These are phyloP conservation scores for Begonia fuchsioides DNA, from an alignment of 306 rosid genomes.

Conservation along the genomic window DNA sequence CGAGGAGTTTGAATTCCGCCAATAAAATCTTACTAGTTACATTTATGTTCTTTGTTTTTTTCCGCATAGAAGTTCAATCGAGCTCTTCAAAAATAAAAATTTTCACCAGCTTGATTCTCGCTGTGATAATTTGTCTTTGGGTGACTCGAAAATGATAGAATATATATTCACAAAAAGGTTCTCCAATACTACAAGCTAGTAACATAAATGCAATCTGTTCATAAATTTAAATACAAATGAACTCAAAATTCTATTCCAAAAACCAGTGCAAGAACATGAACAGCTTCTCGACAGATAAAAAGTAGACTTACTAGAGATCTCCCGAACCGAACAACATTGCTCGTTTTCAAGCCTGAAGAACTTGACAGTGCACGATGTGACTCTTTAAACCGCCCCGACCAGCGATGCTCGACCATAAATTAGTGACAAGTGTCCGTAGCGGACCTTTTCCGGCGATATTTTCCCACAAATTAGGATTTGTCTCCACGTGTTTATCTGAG, in stretches of 20 bases:
- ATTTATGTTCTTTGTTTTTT: neutral
- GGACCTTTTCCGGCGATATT: slow-evolving; percentile 88
- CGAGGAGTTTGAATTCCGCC: slow-evolving; percentile 20
- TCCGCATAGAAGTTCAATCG: no score
- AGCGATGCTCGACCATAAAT: slow-evolving; percentile 79
- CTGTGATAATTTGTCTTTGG: no score
- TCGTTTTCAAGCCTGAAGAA: slow-evolving; percentile 66
- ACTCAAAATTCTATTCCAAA: slow-evolving; percentile 40
- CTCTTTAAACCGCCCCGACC: slow-evolving; percentile 85
- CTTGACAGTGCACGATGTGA: slow-evolving; percentile 97
- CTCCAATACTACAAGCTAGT: slow-evolving; percentile 27
- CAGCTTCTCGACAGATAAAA: slow-evolving; percentile 12
- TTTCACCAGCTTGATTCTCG: no score
- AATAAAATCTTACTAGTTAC: neutral
- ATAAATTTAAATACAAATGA: slow-evolving; percentile 29
- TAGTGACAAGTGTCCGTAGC: slow-evolving; percentile 66
- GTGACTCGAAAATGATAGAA: neutral
- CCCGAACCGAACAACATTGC: neutral
- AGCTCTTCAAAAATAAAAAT: no score
- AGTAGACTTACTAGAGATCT: slow-evolving; percentile 2
- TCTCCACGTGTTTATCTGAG: slow-evolving; percentile 56
- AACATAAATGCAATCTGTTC: slow-evolving; percentile 41
- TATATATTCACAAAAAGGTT: slow-evolving; percentile 49
- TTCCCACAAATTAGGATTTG: slow-evolving; percentile 88
- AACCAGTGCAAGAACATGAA: slow-evolving; percentile 17